Conservation (phyloP, 495 filamentous ascomycete genomes). For the Lophium mytilinum region DNA sequence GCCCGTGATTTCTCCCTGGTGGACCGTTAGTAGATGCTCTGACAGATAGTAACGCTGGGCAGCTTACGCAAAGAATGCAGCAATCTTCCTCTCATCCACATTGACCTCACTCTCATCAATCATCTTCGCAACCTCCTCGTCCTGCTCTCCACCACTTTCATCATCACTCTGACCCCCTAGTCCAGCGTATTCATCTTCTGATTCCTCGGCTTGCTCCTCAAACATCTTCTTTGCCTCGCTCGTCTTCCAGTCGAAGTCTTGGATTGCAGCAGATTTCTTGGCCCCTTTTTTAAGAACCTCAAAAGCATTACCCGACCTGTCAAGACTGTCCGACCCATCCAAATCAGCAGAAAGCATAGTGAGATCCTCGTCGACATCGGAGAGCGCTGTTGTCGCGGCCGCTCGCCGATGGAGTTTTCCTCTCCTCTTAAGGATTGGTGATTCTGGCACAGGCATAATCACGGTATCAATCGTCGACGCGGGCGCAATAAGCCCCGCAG, state of each 20-base stretch:
- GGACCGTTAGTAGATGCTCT: no score
- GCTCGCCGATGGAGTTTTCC: conserved; percentile 50
- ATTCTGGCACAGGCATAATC: conserved; percentile 45
- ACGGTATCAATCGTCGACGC: conserved; percentile 66
- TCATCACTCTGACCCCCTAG: conserved; percentile 87
- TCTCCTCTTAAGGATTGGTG: conserved; percentile 52
- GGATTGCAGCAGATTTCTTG: conserved; percentile 41
- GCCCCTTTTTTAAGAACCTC: conserved; percentile 65
- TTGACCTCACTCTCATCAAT: conserved; percentile 73
- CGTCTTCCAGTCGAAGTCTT: conserved; percentile 71
- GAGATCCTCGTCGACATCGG: conserved; percentile 36
- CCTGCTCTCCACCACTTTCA: conserved; percentile 64
- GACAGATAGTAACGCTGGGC: no score
- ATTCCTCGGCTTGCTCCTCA: conserved; percentile 91
- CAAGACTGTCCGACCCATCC: conserved; percentile 25
- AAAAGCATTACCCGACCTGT: conserved; percentile 50
- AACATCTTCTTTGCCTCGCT: conserved; percentile 83
- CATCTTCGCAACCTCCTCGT: conserved; percentile 69
- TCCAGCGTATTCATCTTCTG: conserved; percentile 96
- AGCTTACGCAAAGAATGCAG: conserved; percentile 82
- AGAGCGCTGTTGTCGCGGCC: conserved; percentile 21
- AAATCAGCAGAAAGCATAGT: conserved; percentile 3
- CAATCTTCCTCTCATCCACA: conserved; percentile 69
- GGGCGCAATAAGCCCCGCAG: conserved; percentile 44
- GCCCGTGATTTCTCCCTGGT: conserved; percentile 56